Evolutionary conservation across 2,329 filamentous ascomycete species (phyloP).

Genomic region (Botrytis elliptica): DNA sequence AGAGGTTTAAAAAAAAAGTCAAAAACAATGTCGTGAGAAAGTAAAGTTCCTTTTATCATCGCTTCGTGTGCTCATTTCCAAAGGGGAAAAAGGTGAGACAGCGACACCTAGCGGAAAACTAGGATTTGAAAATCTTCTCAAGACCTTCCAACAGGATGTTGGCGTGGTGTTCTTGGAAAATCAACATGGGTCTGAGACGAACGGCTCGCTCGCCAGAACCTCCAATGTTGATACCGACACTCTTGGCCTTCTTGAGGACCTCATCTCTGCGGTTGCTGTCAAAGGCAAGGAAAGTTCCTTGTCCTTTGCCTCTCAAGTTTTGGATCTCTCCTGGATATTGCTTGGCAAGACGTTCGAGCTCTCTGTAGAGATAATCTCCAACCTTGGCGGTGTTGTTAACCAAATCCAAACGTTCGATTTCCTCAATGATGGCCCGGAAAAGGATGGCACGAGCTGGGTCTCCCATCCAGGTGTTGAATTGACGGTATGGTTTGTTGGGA

Average conservation of each 20-base stretch:
- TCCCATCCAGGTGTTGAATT: conserved; percentile 89
- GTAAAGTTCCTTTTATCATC: not conserved
- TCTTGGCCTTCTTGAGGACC: conserved; percentile 69
- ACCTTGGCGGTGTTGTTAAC: conserved; percentile 61
- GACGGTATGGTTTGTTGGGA: conserved; percentile 79
- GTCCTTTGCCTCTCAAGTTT: conserved; percentile 74
- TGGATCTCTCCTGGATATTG: conserved; percentile 67
- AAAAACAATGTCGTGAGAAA: not conserved
- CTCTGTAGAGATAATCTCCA: conserved; percentile 66
- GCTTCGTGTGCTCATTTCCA: not conserved
- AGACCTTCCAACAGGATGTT: conserved; percentile 77
- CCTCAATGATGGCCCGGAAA: conserved; percentile 74
- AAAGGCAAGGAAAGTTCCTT: conserved; percentile 78
- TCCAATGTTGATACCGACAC: conserved; percentile 72
- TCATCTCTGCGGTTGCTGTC: conserved; percentile 69
- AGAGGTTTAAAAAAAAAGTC: not conserved
- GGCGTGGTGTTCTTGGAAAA: conserved; percentile 86
- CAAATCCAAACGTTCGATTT: conserved; percentile 67
- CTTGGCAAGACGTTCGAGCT: conserved; percentile 60
- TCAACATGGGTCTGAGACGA: conserved; percentile 74
- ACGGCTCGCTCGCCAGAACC: conserved; percentile 70
- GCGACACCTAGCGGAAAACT: not conserved
- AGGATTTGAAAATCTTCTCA: conserved; percentile 53
- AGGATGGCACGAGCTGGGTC: conserved; percentile 75
- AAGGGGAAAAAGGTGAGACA: not conserved